A percentile compares a stretch with the other conserved stretches of the same genome.
Conservation (phyloP, 2,329 filamentous ascomycete genomes). For the Fusarium foetens region DNA sequence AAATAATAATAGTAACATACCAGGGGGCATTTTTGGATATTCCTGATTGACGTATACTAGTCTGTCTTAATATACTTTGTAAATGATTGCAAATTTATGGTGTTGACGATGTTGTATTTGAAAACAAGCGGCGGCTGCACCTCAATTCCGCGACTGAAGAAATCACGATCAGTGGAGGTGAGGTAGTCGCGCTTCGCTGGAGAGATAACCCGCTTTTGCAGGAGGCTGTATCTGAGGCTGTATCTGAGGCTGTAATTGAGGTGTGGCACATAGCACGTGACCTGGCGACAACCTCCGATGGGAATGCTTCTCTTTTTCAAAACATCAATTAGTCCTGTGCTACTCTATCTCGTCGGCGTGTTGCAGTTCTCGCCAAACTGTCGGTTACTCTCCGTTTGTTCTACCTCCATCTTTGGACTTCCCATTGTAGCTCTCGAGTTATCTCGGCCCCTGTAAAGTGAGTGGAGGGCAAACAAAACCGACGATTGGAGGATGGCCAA, state of each 20-base stretch:
- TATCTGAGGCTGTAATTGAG: constrained; percentile 5
- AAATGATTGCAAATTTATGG: neutral
- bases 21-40: constrained; percentile 41
- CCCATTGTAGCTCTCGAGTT: neutral
- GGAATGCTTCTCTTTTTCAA: neutral
- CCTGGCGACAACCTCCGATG: neutral
- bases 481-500: neutral
- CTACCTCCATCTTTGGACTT: neutral
- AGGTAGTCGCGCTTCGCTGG: neutral
- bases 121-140: neutral
- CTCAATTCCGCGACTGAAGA: constrained; percentile 7
- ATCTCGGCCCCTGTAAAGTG: neutral
- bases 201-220: constrained; percentile 14
- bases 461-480: neutral
- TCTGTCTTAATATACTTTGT: neutral
- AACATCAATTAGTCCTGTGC: neutral
- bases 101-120: neutral
- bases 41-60: neutral
- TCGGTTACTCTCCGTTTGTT: neutral
- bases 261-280: constrained; percentile 23
- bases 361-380: neutral
- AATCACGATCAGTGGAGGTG: constrained; percentile 7
- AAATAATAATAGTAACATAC: constrained; percentile 23
- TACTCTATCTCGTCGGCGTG: neutral
- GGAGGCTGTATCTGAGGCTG: constrained; percentile 12